These are phyloP conservation scores for Curvularia sp. DNA, from an alignment of 2,329 filamentous ascomycete species.

Conservation along the genomic window DNA sequence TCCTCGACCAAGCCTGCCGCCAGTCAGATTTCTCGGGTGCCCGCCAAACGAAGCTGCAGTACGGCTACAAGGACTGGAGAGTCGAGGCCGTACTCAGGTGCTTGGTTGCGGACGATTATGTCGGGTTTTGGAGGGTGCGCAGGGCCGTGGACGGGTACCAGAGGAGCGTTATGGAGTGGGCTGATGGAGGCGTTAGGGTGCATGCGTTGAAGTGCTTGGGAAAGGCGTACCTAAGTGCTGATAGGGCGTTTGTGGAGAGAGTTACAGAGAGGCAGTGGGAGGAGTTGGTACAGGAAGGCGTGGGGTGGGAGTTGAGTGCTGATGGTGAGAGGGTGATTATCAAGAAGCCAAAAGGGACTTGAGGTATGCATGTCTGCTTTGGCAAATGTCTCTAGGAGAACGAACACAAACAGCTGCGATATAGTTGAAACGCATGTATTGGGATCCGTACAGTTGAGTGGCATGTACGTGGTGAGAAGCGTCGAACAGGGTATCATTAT, in stretches of 20 bases:
- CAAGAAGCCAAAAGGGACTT: slow-evolving; percentile 63
- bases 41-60: slow-evolving; percentile 68
- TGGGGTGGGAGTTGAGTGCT: slow-evolving; percentile 81
- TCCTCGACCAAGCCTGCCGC: slow-evolving; percentile 89
- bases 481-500: slow-evolving; percentile 47
- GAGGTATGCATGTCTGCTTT: slow-evolving; percentile 6
- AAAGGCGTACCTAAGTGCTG: slow-evolving; percentile 77
- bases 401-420: not conserved
- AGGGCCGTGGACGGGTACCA: slow-evolving; percentile 80
- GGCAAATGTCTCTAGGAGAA: not conserved
- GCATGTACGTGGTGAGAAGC: not conserved
- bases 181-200: slow-evolving; percentile 74
- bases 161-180: slow-evolving; percentile 80
- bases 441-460: not conserved
- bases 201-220: slow-evolving; percentile 89
- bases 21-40: slow-evolving; percentile 77
- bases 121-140: slow-evolving; percentile 75
- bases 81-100: slow-evolving; percentile 73
- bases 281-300: slow-evolving; percentile 71
- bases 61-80: slow-evolving; percentile 69
- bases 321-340: slow-evolving; percentile 76
- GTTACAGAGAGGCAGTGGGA: slow-evolving; percentile 75
- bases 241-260: slow-evolving; percentile 72
- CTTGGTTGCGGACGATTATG: slow-evolving; percentile 82
- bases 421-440: not conserved